Percentiles rank a stretch among this genome's conserved stretches.
These are phyloP conservation scores for Zoysia pacifica DNA, from an alignment of 176 grass and related monocot species.

Conservation along the genomic window DNA sequence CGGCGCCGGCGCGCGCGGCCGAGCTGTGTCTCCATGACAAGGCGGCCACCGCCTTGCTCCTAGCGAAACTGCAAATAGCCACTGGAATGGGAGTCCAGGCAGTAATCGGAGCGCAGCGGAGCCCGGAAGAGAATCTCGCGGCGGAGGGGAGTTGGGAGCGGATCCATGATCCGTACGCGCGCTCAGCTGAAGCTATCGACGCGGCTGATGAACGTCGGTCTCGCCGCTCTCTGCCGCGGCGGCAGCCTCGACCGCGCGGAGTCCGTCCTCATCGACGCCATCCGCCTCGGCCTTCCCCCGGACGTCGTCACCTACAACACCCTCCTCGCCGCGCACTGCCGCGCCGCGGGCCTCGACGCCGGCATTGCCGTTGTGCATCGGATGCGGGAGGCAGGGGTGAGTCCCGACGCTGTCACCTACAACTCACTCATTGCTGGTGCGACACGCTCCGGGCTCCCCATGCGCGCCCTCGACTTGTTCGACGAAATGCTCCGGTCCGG, in stretches of 20 bases:
- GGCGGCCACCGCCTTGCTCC: constrained; percentile 10
- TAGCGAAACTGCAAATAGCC: background rate
- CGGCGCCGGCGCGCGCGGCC: background rate
- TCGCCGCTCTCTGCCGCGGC: constrained; percentile 74
- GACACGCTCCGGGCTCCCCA: background rate
- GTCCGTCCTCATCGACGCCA: constrained; percentile 68
- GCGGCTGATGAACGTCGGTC: constrained; percentile 67
- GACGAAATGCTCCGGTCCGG: constrained; percentile 82
- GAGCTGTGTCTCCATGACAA: background rate
- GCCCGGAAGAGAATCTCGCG: constrained; percentile 33
- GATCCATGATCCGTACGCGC: constrained; percentile 39
- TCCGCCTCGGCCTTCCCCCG: constrained; percentile 79
- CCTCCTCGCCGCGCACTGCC: constrained; percentile 72
- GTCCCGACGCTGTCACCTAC: constrained; percentile 79
- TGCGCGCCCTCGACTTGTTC: constrained; percentile 74
- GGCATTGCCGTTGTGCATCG: constrained; percentile 47
- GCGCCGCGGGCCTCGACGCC: constrained; percentile 56
- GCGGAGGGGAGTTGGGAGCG: background rate
- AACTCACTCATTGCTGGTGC: constrained; percentile 64
- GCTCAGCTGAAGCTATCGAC: constrained; percentile 44
- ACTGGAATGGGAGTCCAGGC: constrained; percentile 40
- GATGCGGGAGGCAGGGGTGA: constrained; percentile 75
- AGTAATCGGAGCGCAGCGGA: constrained; percentile 30
- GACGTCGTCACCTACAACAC: constrained; percentile 95
- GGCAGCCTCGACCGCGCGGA: constrained; percentile 61